Evolutionary conservation across 805 yeast genomes (phyloP), one percentile per base, ranked within the genome.

Genomic region (Vanderwaltozyma tropicalis): DNA sequence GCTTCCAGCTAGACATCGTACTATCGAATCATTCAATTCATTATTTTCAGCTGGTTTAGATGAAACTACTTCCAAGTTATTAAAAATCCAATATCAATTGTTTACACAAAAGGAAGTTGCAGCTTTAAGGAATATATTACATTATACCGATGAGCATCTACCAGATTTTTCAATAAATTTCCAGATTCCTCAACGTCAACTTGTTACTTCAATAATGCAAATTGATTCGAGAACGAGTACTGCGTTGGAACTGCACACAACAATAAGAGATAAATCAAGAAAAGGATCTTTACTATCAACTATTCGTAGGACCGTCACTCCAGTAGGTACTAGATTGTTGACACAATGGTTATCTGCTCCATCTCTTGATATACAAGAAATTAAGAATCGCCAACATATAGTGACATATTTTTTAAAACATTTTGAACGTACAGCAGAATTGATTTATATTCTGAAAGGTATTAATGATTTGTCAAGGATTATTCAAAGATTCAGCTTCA

Each of bases 321-420:
- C 79, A 1, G 77, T 92, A 0, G 97, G 97, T 0, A 64, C 94
- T 0, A 64, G 97, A 30, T 52, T 82, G n/a, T 61, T 92, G 11
- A 72, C 79, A 7, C 77, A 78, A 37, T 86, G 96, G 96, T 61
- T 89, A 4, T 68, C 83, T 19, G 76, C 85, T 2, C 98, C 98
- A 0, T 69, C 84, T 0, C 68, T 80, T 9, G 72, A 80, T 48
- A 49, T 72, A 0, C 48, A 53, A 0, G 81, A 74, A 43, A 75
- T 92, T 12, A 56, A 55, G 14, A 49, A 55, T 15, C 64, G 98
- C 20, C 84, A 77, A 33, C 61, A 60, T 14, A 47, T 70, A 11
- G 80, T 82, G 0, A 53, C 56, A 6, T 52, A 62, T 3, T 71
- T 80, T 31, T 39, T 54, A 25, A 53, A 52, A 7, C 53, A 67